Evolutionary conservation across 73 alveolate species (phyloP), one percentile per base, ranked within the genome.

Genomic region (Breviolum minutum): DNA sequence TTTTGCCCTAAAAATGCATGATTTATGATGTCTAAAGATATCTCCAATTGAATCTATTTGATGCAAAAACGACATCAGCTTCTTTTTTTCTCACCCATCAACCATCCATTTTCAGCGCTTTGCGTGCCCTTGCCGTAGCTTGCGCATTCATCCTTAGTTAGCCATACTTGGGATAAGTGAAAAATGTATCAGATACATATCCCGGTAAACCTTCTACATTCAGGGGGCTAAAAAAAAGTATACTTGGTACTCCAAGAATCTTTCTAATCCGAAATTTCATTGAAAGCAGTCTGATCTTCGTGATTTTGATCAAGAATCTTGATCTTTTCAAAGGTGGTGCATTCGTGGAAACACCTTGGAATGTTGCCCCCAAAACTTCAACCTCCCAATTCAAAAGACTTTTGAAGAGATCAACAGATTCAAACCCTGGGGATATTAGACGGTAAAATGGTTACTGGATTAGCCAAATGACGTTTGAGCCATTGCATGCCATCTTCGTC

Each of bases 401-500:
- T 16, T 9, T 16, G 17, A 26, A 26, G 63, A 22, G 16, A 17
- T 9, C 11, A 29, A 29, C 26, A 26, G 10, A 27, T 8, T 16
- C 62, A 10, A 12, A 6, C 16, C 0, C 5, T 17, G 12, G 62
- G 10, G 29, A n/a, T n/a, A n/a, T n/a, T 12, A 26, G 17, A 8
- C 16, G 1, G 17, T 62, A 27, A n/a, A 29, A 8, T 27, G 29
- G 62, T 10, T 27, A 66, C 62, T 13, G 2, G 4, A 1, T 10
- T 13, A 73, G 48, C 27, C 30, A 8, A 14, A 62, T 20, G 14
- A 16, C 86, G 86, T 27, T 77, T 77, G 26, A 77, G 62, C 86
- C 86, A 77, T 20, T 77, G 19, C 86, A 77, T 77, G 5, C 86
- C 86, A 5, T 77, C 86, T 27, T 77, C 81, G 40, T 71, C 81